phyloP scores from a whole-genome alignment of 2,329 filamentous ascomycete species.

The Stachybotrys echinatus region DNA sequence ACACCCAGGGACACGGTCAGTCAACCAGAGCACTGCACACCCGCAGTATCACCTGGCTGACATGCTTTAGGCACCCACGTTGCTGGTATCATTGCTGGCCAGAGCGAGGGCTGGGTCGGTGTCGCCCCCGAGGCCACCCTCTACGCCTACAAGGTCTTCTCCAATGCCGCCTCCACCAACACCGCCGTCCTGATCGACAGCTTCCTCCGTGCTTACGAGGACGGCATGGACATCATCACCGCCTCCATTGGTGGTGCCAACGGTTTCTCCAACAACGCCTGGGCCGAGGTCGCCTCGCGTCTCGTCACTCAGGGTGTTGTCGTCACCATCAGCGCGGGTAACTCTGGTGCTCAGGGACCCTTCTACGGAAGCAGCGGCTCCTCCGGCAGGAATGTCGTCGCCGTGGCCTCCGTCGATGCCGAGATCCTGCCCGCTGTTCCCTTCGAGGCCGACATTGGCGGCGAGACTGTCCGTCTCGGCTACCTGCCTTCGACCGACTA shows the following conservation, averaged over 20 bases:
- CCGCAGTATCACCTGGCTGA: neutral
- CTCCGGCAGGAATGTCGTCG: conserved; percentile 34
- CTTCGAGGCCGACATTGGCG: conserved; percentile 20
- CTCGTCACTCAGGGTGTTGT: conserved; percentile 35
- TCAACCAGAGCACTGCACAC: neutral
- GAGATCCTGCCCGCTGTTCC: conserved; percentile 7
- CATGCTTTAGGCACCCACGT: conserved; percentile 16
- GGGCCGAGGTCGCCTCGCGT: conserved; percentile 23
- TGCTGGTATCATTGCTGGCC: conserved; percentile 23
- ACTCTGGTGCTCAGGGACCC: conserved; percentile 34
- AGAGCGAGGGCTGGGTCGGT: conserved; percentile 10
- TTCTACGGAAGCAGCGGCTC: conserved; percentile 36
- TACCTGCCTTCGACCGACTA: conserved; percentile 6
- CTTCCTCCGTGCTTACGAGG: conserved; percentile 26
- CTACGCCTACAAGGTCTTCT: conserved; percentile 21
- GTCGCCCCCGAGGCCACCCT: conserved; percentile 22
- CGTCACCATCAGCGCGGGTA: conserved; percentile 38
- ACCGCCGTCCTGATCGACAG: conserved; percentile 22
- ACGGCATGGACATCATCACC: conserved; percentile 31
- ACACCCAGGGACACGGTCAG: conserved; percentile 17
- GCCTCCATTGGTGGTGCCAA: conserved; percentile 19
- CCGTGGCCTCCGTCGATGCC: conserved; percentile 35
- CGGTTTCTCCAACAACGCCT: conserved; percentile 22
- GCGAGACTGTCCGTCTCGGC: conserved; percentile 10
- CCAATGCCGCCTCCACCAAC: conserved; percentile 1